Percentiles rank a stretch among this genome's conserved stretches.
phyloP scores from a whole-genome alignment of 306 rosid genomes.

The Inga leiocalycina region DNA sequence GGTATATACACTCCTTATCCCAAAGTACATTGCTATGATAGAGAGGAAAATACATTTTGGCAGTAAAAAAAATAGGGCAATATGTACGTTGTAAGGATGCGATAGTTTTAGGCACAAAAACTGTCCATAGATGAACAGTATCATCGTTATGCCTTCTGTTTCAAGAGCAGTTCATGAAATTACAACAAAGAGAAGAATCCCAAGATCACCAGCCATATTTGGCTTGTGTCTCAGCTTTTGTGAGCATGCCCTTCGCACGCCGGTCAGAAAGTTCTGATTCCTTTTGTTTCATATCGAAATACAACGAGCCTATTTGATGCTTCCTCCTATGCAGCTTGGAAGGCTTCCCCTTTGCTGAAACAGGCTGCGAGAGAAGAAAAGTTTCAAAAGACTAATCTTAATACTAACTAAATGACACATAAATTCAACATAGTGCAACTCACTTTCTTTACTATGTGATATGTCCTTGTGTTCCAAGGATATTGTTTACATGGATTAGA shows the following conservation, averaged over 20 bases:
- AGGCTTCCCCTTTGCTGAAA: conserved; percentile 79
- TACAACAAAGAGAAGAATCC: neutral
- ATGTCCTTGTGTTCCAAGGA: neutral
- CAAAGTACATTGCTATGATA: neutral
- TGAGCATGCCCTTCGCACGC: conserved; percentile 85
- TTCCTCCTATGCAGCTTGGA: conserved; percentile 91
- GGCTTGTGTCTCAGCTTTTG: conserved; percentile 96
- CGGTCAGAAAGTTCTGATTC: conserved; percentile 82
- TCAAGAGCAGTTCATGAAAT: conserved; percentile 20
- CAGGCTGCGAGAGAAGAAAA: conserved; percentile 56
- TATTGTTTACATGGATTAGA: neutral
- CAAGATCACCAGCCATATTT: conserved; percentile 90
- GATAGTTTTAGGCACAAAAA: neutral
- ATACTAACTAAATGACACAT: neutral
- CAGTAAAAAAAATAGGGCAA: neutral
- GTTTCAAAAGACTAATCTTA: neutral
- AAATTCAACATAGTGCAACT: neutral
- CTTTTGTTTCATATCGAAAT: conserved; percentile 86
- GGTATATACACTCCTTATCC: no score
- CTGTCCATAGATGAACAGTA: neutral
- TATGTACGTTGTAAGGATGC: neutral
- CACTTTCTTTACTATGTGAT: neutral
- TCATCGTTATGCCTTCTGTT: neutral
- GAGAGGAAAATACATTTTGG: neutral
- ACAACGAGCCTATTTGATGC: conserved; percentile 89